phyloP scores from a whole-genome alignment of 768 basidiomycete genomes.

The Pisolithus orientalis region DNA sequence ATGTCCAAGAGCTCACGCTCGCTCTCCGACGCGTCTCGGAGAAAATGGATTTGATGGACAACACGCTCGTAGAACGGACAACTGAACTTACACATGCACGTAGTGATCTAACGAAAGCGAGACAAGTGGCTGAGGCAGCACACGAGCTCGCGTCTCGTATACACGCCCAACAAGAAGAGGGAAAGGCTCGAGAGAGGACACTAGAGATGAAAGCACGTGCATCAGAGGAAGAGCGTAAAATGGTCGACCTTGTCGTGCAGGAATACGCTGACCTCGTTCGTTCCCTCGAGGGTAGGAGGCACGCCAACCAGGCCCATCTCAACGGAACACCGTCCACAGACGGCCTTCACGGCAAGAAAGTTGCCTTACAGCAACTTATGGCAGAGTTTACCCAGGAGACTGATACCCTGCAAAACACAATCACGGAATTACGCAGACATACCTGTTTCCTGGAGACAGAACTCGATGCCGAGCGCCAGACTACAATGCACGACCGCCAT shows the following conservation, averaged over 20 bases:
- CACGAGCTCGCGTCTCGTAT: conserved; percentile 49
- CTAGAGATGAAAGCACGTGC: conserved; percentile 39
- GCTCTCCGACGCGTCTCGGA: conserved; percentile 63
- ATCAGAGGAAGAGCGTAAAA: conserved; percentile 51
- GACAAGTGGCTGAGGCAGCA: conserved; percentile 41
- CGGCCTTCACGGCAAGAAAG: conserved; percentile 43
- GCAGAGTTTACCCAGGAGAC: conserved; percentile 45
- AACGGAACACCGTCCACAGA: conserved; percentile 23
- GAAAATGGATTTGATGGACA: conserved; percentile 59
- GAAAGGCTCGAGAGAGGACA: conserved; percentile 41
- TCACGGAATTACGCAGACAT: conserved; percentile 37
- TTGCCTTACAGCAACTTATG: conserved; percentile 41
- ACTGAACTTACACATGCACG: conserved; percentile 39
- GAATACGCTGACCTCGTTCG: conserved; percentile 77
- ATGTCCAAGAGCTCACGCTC: conserved; percentile 54
- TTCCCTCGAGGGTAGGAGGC: conserved; percentile 45
- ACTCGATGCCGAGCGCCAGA: conserved; percentile 41
- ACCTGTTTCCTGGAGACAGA: conserved; percentile 36
- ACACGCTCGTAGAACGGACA: conserved; percentile 42
- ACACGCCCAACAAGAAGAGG: conserved; percentile 50
- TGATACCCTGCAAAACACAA: conserved; percentile 38
- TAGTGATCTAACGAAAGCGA: conserved; percentile 39
- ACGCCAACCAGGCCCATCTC: conserved; percentile 4
- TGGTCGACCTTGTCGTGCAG: conserved; percentile 57
- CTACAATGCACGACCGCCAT: conserved; percentile 35